These are phyloP conservation scores for Pelargonium australe DNA, from an alignment of 441 rosid species.

Conservation along the genomic window DNA sequence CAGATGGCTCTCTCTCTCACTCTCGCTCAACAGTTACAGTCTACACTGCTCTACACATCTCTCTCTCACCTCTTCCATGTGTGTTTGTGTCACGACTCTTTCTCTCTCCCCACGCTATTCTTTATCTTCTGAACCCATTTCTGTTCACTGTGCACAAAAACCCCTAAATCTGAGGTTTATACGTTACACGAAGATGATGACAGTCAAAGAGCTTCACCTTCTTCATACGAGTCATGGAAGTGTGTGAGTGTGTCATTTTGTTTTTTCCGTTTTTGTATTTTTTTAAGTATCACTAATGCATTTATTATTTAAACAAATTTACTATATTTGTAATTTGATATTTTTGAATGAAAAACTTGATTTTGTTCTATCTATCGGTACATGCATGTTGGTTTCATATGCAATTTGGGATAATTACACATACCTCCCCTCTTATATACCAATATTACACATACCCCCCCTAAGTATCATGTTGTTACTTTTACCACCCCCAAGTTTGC, in stretches of 20 bases:
- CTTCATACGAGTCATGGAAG: conserved; percentile 1
- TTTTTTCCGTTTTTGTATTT: neutral
- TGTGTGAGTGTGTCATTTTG: neutral
- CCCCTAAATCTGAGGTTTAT: conserved; percentile 6
- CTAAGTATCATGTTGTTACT: too few species aligned
- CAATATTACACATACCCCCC: too few species aligned
- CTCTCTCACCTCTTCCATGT: too few species aligned
- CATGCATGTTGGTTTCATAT: too few species aligned
- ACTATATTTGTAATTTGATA: neutral
- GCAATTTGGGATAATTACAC: too few species aligned
- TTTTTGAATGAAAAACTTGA: too few species aligned
- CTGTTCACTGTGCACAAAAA: neutral
- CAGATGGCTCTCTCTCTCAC: conserved; percentile 23
- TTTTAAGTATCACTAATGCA: too few species aligned
- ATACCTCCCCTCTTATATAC: too few species aligned
- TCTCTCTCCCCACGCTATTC: neutral
- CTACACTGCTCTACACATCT: too few species aligned
- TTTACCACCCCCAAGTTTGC: too few species aligned
- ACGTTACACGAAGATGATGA: neutral
- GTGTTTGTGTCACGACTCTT: neutral
- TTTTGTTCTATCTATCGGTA: too few species aligned
- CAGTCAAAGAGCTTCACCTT: conserved; percentile 5
- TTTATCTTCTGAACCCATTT: neutral
- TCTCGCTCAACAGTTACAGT: neutral
- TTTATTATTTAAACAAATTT: neutral